phyloP scores from a whole-genome alignment of 1,284 basidiomycete species.

The Leccinum griseonigrum region DNA sequence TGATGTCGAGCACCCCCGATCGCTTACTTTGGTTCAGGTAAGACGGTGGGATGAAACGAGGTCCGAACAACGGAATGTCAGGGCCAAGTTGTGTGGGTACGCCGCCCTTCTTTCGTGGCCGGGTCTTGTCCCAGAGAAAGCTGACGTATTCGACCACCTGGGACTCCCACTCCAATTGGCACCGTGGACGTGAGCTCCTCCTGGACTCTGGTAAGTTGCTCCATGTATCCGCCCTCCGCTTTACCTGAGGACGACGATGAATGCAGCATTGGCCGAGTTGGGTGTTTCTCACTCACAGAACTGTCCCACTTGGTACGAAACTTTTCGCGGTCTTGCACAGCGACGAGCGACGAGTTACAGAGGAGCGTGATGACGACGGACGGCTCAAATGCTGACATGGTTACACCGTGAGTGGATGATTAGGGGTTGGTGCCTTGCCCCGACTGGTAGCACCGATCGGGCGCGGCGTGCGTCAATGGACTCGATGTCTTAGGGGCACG shows the following conservation, averaged over 20 bases:
- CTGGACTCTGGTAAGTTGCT: background rate
- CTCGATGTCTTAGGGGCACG: background rate
- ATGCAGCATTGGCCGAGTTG: background rate
- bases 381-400: background rate
- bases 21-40: background rate
- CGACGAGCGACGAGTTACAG: background rate
- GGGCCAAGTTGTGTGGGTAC: background rate
- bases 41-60: background rate
- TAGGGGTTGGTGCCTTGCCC: background rate
- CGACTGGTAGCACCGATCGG: too few relatives aligned
- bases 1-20: background rate
- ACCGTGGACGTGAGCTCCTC: background rate
- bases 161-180: background rate
- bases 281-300: background rate
- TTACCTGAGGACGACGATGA: background rate
- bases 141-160: background rate
- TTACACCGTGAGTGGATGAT: background rate
- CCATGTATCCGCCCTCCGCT: background rate
- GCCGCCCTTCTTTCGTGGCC: background rate
- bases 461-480: too few relatives aligned
- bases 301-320: background rate
- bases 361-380: background rate
- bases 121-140: background rate
- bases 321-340: background rate
- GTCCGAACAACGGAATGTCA: background rate